These are phyloP conservation scores for Alliaria petiolata DNA, from an alignment of 345 rosid species.

Conservation along the genomic window DNA sequence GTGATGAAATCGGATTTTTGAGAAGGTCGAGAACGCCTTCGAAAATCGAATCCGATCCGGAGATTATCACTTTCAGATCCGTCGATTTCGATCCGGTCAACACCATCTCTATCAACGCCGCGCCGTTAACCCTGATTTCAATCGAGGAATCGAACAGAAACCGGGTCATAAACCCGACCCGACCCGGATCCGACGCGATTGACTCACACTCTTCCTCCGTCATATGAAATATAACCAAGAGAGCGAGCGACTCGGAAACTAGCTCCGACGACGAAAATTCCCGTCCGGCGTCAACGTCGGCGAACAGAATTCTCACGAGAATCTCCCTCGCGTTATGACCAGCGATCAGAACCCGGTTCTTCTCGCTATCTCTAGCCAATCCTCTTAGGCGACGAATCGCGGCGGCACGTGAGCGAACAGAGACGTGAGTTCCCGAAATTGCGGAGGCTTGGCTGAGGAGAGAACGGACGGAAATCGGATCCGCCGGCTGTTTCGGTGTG, in stretches of 20 bases:
- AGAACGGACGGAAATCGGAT: conserved; percentile 58
- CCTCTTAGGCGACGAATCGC: conserved; percentile 76
- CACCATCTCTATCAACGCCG: conserved; percentile 67
- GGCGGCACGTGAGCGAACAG: conserved; percentile 53
- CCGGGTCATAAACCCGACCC: conserved; percentile 41
- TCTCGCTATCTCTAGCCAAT: conserved; percentile 87
- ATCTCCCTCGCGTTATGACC: conserved; percentile 54
- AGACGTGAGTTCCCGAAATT: conserved; percentile 29
- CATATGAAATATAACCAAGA: conserved; percentile 62
- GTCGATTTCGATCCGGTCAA: conserved; percentile 63
- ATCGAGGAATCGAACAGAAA: conserved; percentile 54
- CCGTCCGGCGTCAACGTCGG: conserved; percentile 18
- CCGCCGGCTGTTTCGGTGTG: conserved; percentile 95
- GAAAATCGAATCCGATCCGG: conserved; percentile 51
- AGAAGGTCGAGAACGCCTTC: conserved; percentile 77
- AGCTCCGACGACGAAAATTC: conserved; percentile 38
- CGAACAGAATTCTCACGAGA: conserved; percentile 43
- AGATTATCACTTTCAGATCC: conserved; percentile 59
- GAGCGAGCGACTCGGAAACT: conserved; percentile 58
- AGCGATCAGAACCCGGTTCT: conserved; percentile 64
- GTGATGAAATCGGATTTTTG: conserved; percentile 41
- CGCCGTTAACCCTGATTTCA: conserved; percentile 76
- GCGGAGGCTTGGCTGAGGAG: conserved; percentile 63
- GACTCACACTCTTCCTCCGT: conserved; percentile 58
- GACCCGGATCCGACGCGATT: conserved; percentile 49